These are phyloP conservation scores for Taphrina populina DNA, from an alignment of 1,139 yeast species.

Conservation along the genomic window DNA sequence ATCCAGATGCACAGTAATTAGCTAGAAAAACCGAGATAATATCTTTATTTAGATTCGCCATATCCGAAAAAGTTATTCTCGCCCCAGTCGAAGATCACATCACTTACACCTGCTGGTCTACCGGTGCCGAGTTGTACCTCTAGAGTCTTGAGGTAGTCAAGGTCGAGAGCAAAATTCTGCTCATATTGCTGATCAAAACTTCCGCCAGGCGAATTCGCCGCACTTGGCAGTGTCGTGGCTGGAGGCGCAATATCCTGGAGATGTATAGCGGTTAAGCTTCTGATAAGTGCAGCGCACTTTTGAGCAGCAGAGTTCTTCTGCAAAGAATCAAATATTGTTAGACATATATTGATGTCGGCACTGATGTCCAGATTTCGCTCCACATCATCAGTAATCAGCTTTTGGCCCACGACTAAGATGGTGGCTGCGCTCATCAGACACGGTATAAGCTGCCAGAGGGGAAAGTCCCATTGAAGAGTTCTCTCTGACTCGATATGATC, in stretches of 20 bases:
- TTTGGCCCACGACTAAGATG: conserved; percentile 29
- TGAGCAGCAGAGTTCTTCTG: conserved; percentile 32
- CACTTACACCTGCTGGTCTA: conserved; percentile 2
- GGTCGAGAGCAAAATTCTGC: conserved; percentile 27
- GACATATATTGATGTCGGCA: conserved; percentile 16
- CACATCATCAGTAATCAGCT: conserved; percentile 23
- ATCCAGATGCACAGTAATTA: no score
- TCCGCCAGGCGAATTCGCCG: conserved; percentile 13
- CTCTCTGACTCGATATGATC: conserved; percentile 29
- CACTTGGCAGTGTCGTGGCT: background rate
- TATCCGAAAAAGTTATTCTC: conserved; percentile 30
- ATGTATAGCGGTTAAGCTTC: conserved; percentile 18
- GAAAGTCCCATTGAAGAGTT: conserved; percentile 29
- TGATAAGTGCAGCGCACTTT: conserved; percentile 28
- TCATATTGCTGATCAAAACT: conserved; percentile 27
- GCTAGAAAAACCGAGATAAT: no score
- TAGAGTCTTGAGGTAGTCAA: conserved; percentile 24
- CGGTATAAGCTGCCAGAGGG: conserved; percentile 31
- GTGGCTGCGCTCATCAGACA: conserved; percentile 34
- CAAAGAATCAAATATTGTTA: conserved; percentile 26
- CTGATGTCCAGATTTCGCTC: conserved; percentile 8
- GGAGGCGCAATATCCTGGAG: conserved; percentile 31
- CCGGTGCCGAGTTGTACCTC: conserved; percentile 21
- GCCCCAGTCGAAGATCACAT: conserved; percentile 30
- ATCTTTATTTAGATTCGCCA: conserved; percentile 5